phyloP scores from a whole-genome alignment of 2,329 filamentous ascomycete genomes.

The Drechslerella coelobrocha region DNA sequence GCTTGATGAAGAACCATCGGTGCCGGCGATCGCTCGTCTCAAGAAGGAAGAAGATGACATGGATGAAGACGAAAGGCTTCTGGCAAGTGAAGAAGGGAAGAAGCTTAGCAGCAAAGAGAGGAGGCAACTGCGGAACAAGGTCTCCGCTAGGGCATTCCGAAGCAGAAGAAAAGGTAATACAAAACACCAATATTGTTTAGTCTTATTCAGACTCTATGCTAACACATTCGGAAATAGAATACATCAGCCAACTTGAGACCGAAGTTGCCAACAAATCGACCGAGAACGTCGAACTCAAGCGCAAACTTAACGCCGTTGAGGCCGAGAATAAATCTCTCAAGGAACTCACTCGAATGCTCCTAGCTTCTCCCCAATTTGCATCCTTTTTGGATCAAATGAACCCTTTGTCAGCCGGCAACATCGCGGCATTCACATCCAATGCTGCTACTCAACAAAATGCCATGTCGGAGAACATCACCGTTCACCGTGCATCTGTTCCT shows the following conservation, averaged over 20 bases:
- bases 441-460: slow-evolving; percentile 37
- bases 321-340: slow-evolving; percentile 85
- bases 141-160: slow-evolving; percentile 95
- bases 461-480: slow-evolving; percentile 52
- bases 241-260: slow-evolving; percentile 90
- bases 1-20: slow-evolving; percentile 56
- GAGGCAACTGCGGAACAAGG: slow-evolving; percentile 97
- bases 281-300: slow-evolving; percentile 80
- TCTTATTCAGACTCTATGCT: slow-evolving; percentile 2
- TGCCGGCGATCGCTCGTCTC: slow-evolving; percentile 73
- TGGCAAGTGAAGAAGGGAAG: slow-evolving; percentile 98
- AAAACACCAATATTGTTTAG: slow-evolving; percentile 28
- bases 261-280: slow-evolving; percentile 84
- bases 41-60: slow-evolving; percentile 98
- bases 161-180: slow-evolving; percentile 93
- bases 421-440: slow-evolving; percentile 30
- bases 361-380: slow-evolving; percentile 77
- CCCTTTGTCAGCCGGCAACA: slow-evolving; percentile 38
- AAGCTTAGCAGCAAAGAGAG: slow-evolving; percentile 98
- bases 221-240: slow-evolving; percentile 71
- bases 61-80: slow-evolving; percentile 93
- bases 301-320: slow-evolving; percentile 78
- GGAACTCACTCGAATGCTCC: slow-evolving; percentile 79
- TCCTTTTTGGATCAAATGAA: slow-evolving; percentile 53
- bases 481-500: slow-evolving; percentile 49